Conservation (phyloP, 2,329 filamentous ascomycete species). For the Aureobasidium sp. region DNA sequence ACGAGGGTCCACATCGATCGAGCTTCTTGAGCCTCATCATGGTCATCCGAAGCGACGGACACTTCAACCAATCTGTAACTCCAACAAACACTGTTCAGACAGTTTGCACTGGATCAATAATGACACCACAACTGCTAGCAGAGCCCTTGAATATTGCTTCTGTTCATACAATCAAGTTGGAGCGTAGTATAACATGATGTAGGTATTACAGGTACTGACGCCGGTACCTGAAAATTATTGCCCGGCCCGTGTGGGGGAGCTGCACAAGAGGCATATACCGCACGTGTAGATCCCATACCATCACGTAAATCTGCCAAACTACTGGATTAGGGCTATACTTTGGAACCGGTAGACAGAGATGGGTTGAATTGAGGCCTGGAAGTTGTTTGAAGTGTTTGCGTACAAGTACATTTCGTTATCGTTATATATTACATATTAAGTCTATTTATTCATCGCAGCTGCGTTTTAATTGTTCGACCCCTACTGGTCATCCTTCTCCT, state of each 20-base stretch:
- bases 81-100: not conserved
- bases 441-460: not conserved
- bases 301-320: too few relatives aligned
- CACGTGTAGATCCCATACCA: too few relatives aligned
- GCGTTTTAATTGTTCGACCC: not conserved
- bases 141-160: too few relatives aligned
- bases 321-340: too few relatives aligned
- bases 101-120: not conserved
- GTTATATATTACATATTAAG: conserved; percentile 14
- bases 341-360: too few relatives aligned
- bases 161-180: too few relatives aligned
- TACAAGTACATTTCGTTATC: conserved; percentile 14
- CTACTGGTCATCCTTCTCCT: not conserved
- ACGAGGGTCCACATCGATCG: not conserved
- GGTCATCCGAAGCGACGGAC: not conserved
- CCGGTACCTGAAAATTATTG: not conserved
- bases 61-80: not conserved
- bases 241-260: not conserved
- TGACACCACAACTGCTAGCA: too few relatives aligned
- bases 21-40: not conserved
- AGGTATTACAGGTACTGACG: not conserved
- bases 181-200: too few relatives aligned
- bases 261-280: not conserved
- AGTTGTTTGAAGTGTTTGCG: not conserved
- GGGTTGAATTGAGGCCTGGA: not conserved